Conservation (phyloP, 352 stramenopile species). For the Detonula confervacea region DNA sequence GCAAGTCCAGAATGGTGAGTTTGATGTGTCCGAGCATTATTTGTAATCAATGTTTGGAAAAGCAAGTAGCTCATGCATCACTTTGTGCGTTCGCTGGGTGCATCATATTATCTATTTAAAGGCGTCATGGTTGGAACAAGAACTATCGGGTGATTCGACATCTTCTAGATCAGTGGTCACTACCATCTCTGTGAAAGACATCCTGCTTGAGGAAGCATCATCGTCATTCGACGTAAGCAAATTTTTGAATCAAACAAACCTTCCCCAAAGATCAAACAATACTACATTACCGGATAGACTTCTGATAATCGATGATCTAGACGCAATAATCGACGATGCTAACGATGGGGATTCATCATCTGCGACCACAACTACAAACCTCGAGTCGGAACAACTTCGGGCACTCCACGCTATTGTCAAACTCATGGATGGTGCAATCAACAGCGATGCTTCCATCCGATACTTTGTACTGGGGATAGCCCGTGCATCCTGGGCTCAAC, state of each 20-base stretch:
- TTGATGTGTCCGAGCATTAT: constrained; percentile 12
- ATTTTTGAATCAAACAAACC: constrained; percentile 1
- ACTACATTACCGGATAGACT: constrained; percentile 15
- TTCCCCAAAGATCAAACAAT: constrained; percentile 6
- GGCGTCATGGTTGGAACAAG: constrained; percentile 33
- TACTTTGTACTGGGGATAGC: constrained; percentile 46
- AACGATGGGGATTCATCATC: constrained; percentile 33
- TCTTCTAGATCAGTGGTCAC: constrained; percentile 17
- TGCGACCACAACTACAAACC: constrained; percentile 12
- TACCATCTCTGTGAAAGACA: constrained; percentile 63
- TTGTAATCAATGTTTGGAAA: too few relatives aligned
- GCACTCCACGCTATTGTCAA: constrained; percentile 63
- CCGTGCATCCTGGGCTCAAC: constrained; percentile 34
- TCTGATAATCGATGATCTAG: constrained; percentile 77
- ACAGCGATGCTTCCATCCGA: constrained; percentile 4
- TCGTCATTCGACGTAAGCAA: constrained; percentile 31
- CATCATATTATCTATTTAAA: constrained; percentile 12
- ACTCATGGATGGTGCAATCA: constrained; percentile 40
- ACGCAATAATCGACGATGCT: constrained; percentile 50
- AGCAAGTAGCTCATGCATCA: not conserved
- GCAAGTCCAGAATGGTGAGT: constrained; percentile 73
- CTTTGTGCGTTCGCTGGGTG: constrained; percentile 14
- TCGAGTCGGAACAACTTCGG: constrained; percentile 55
- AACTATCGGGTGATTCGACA: constrained; percentile 8
- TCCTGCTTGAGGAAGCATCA: constrained; percentile 57